phyloP scores from a whole-genome alignment of 208 protist species.

The Polymyxa betae region DNA sequence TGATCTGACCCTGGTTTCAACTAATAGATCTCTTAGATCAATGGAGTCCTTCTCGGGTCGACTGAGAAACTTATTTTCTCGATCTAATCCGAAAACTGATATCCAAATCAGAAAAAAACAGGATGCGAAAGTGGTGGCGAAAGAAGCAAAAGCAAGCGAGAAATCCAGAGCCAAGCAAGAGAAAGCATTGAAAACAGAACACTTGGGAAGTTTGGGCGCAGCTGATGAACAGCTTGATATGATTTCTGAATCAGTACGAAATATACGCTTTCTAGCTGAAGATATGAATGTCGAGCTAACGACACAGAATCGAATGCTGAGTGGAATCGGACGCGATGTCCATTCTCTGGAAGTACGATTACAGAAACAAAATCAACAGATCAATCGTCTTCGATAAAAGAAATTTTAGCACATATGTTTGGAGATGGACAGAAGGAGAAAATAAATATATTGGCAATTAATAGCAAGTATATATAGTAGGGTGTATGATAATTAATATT shows the following conservation, averaged over 20 bases:
- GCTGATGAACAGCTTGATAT: background rate
- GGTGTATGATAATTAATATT: too few relatives aligned
- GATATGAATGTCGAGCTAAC: background rate
- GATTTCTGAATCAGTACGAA: background rate
- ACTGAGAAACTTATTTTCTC: background rate
- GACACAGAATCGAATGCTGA: background rate
- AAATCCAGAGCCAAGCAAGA: background rate
- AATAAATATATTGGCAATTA: too few relatives aligned
- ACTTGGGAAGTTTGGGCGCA: background rate
- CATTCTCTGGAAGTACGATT: background rate
- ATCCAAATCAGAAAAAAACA: background rate
- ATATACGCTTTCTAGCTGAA: background rate
- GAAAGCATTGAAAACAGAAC: background rate
- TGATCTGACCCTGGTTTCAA: background rate
- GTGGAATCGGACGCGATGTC: background rate
- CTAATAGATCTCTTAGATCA: background rate
- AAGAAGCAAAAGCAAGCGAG: background rate
- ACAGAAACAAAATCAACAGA: background rate
- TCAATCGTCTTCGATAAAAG: too few relatives aligned
- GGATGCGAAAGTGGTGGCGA: too few relatives aligned
- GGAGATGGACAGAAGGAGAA: too few relatives aligned
- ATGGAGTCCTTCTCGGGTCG: background rate
- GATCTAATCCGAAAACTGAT: background rate
- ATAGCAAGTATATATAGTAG: too few relatives aligned
- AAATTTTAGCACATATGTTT: too few relatives aligned